phyloP scores from a whole-genome alignment of 768 basidiomycete genomes.

The Hemileccinum impolitum region DNA sequence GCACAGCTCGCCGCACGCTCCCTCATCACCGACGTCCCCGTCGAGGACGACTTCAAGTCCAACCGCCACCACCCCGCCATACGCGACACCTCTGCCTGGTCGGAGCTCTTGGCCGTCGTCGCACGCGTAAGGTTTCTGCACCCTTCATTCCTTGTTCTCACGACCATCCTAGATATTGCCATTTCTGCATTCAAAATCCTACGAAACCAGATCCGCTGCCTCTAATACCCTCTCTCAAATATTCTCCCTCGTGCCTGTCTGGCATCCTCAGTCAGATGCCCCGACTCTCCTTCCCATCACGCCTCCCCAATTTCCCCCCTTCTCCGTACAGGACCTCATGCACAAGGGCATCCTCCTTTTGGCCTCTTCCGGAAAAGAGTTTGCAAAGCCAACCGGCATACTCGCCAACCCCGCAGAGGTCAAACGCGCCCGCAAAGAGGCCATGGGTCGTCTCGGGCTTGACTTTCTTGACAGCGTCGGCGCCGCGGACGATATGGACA shows the following conservation, averaged over 20 bases:
- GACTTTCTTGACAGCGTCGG: conserved; percentile 79
- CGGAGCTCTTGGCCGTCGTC: conserved; percentile 85
- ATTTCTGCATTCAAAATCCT: conserved; percentile 86
- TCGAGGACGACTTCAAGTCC: conserved; percentile 72
- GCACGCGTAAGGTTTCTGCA: conserved; percentile 65
- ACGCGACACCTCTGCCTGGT: conserved; percentile 78
- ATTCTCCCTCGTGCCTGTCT: conserved; percentile 77
- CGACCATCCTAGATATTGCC: conserved; percentile 68
- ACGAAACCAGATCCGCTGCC: conserved; percentile 87
- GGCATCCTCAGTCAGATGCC: conserved; percentile 44
- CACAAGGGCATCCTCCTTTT: conserved; percentile 76
- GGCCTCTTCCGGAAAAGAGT: conserved; percentile 94
- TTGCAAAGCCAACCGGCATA: conserved; percentile 67
- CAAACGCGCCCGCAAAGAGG: conserved; percentile 82
- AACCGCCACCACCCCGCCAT: conserved; percentile 54
- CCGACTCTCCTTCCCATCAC: conserved; percentile 26
- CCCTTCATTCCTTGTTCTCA: not conserved
- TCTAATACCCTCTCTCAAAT: conserved; percentile 87
- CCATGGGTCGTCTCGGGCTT: conserved; percentile 83
- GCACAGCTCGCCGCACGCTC: conserved; percentile 87
- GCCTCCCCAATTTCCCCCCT: conserved; percentile 63
- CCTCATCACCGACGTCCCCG: conserved; percentile 77
- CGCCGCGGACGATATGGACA: conserved; percentile 73
- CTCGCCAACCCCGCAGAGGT: conserved; percentile 75
- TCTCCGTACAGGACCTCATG: conserved; percentile 76